Base-by-base conservation (phyloP, 1,284 basidiomycete genomes). In the Blastosporella zonata region DNA sequence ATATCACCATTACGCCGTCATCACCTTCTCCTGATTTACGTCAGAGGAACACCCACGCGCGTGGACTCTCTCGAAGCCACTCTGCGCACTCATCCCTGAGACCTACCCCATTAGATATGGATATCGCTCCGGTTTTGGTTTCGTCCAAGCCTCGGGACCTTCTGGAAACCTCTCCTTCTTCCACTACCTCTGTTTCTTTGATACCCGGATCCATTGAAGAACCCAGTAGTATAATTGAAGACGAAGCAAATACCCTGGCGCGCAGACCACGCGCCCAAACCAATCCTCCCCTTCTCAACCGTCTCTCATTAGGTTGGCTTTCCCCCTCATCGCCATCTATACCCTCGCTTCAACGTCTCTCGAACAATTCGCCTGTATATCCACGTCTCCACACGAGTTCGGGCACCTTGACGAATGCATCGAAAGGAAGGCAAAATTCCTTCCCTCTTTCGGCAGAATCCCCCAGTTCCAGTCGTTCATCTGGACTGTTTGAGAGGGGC, bases 201-300 rank as follows among this genome's bases (percentile, higher is more conserved):
- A 33, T 52, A 39, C 62, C 60, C 13, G 54, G 52, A 15, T 53
- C 50, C 38, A 52, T 51, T 36, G 55, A 59, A 41, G 54, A 55
- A 18, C 34, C 48, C 46, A 49, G 47, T 25, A 50, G 48, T 37
- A 33, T 39, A 33, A 55, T 51, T 15, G 35, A 31, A 22, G 43
- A 36, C 27, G 43, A 50, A 35, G 36, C 37, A 15, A 54, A 56
- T 13, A 43, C 50, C 8, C 56, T 49, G 15, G 51, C 57, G 39
- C 61, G 63, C 20, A 73, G 82, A 47, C 75, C 74, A 37, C 81
- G 82, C 25, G 75, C 84, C 34, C 75, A 79, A 42, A 85, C 84
- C n/a, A 86, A 84, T 56, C 82, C 86, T 3, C 81, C 85, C 20
- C 67, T 87, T 47, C 65, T 89, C 27, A 82, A 83, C 59, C 79